Percentiles rank a stretch among this genome's conserved stretches.
These are phyloP conservation scores for Dunaliella primolecta DNA, from an alignment of 139 green algal genomes.

Conservation along the genomic window DNA sequence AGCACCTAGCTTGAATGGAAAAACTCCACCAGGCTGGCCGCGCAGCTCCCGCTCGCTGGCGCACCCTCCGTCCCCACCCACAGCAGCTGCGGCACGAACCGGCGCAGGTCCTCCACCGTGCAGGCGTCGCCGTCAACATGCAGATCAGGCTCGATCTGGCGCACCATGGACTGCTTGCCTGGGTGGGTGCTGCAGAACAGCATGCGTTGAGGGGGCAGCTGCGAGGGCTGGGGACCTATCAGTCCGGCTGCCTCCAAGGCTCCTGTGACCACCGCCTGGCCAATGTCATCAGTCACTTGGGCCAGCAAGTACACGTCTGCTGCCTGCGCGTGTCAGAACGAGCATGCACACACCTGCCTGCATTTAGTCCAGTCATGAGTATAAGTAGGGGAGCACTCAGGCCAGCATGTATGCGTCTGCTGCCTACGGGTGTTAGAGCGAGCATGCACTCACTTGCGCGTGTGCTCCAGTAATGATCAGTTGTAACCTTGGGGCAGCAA, in stretches of 20 bases:
- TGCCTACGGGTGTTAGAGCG: background rate
- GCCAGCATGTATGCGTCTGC: constrained; percentile 37
- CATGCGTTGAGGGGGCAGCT: constrained; percentile 49
- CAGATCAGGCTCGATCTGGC: constrained; percentile 70
- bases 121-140: constrained; percentile 64
- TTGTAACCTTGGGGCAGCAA: background rate
- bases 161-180: constrained; percentile 68
- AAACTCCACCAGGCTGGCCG: background rate
- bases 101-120: constrained; percentile 64
- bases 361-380: background rate
- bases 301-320: constrained; percentile 37
- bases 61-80: constrained; percentile 35
- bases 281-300: constrained; percentile 62
- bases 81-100: constrained; percentile 66
- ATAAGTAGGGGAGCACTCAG: constrained; percentile 34
- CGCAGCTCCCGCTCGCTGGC: background rate
- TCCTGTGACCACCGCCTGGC: constrained; percentile 46
- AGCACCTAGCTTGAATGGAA: background rate
- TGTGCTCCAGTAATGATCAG: background rate
- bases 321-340: background rate
- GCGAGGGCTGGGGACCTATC: constrained; percentile 22
- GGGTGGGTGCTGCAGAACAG: constrained; percentile 75
- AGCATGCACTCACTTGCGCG: background rate
- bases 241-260: constrained; percentile 53
- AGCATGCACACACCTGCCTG: background rate